A percentile compares a stretch with the other conserved stretches of the same genome.
Conservation (phyloP, 1,139 yeast species). For the Taphrina confusa region DNA sequence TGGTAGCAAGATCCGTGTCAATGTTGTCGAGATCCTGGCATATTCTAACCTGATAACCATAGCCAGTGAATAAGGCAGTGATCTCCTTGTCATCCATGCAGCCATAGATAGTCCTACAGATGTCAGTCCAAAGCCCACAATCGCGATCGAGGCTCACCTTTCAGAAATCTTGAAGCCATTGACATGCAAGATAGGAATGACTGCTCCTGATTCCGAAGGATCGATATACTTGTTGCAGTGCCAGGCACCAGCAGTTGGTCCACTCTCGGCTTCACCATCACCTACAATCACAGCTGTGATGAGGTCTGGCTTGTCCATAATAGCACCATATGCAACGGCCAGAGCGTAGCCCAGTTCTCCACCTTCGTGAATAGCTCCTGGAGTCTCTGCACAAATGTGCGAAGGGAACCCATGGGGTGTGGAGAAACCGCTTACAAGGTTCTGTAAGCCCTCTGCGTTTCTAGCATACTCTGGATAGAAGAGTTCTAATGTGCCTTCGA, state of each 20-base stretch:
- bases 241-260: conserved; percentile 42
- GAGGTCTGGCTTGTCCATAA: conserved; percentile 41
- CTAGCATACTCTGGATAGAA: conserved; percentile 38
- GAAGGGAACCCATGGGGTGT: conserved; percentile 42
- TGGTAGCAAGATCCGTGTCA: conserved; percentile 39
- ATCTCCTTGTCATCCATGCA: conserved; percentile 41
- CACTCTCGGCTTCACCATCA: conserved; percentile 42
- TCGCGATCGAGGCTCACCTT: conserved; percentile 29
- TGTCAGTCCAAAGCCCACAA: not conserved
- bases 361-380: conserved; percentile 42
- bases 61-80: conserved; percentile 40
- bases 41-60: conserved; percentile 40
- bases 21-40: conserved; percentile 39
- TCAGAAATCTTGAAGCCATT: conserved; percentile 42
- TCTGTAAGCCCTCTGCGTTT: conserved; percentile 37
- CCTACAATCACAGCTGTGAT: conserved; percentile 40
- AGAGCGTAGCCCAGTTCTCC: conserved; percentile 42
- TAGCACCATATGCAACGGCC: conserved; percentile 41
- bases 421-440: conserved; percentile 39
- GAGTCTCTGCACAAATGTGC: conserved; percentile 41
- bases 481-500: conserved; percentile 40
- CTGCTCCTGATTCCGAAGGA: conserved; percentile 42
- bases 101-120: conserved; percentile 39
- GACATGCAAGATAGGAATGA: conserved; percentile 41
- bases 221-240: conserved; percentile 41